A percentile compares a stretch with the other conserved stretches of the same genome.
Evolutionary conservation across 257 asterid species (phyloP).

Genomic region (Lithospermum erythrorhizon): DNA sequence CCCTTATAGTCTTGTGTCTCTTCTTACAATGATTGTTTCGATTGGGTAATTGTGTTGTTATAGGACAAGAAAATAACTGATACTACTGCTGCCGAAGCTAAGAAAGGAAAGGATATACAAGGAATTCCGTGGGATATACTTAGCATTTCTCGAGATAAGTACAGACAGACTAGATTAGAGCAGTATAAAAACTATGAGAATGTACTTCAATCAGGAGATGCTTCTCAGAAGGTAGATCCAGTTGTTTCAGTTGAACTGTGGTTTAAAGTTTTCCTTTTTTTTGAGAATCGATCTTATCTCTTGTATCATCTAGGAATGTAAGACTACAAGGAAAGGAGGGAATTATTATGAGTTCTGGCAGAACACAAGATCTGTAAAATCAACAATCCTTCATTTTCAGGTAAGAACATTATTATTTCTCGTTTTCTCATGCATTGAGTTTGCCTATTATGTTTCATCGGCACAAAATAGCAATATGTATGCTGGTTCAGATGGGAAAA

Average conservation of each 20-base stretch:
- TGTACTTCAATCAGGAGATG: conserved; percentile 39
- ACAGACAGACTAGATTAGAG: conserved; percentile 53
- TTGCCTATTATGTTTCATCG: too few relatives aligned
- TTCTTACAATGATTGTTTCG: neutral
- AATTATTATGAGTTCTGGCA: conserved; percentile 46
- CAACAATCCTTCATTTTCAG: conserved; percentile 60
- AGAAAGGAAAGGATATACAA: conserved; percentile 57
- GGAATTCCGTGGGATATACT: conserved; percentile 66
- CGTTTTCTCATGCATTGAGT: neutral
- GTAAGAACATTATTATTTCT: conserved; percentile 13
- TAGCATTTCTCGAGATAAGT: conserved; percentile 41
- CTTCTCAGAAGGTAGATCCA: conserved; percentile 33
- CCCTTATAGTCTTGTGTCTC: neutral
- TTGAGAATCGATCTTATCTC: neutral
- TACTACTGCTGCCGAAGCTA: conserved; percentile 55
- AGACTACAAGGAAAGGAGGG: conserved; percentile 42
- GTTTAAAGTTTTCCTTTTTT: neutral
- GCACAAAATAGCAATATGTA: too few relatives aligned
- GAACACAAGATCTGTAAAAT: conserved; percentile 52
- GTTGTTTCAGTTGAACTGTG: conserved; percentile 1
- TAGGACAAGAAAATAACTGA: conserved; percentile 45
- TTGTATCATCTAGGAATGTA: conserved; percentile 32
- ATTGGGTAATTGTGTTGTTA: neutral
- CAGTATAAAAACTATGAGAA: conserved; percentile 56
- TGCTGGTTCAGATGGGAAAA: neutral